Base-by-base conservation (phyloP, 805 yeast genomes). In the Pichia thaimueangensis region DNA sequence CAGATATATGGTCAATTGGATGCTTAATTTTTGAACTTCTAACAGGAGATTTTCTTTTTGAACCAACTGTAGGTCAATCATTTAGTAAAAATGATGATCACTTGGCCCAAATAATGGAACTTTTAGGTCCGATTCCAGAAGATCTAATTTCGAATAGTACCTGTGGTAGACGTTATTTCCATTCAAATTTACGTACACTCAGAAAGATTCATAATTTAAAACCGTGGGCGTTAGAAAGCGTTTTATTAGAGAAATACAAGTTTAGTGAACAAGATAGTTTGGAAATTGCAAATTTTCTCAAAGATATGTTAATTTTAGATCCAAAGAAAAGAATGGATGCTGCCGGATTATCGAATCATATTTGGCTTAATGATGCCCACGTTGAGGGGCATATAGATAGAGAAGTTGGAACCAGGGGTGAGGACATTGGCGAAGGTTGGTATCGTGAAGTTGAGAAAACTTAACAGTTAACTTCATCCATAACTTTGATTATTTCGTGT, bases 1-100 rank as follows among this genome's bases (percentile, higher is more conserved):
- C 94, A 1, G 98, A 93, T 63, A 74, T 91, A 37, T 93, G 98
- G 98, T 85, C 96, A n/a, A 70, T 85, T 54, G 97, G 95, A 0
- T 89, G 97, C 64, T 65, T 93, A 55, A 70, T 85, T 1, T 93
- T 93, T 64, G 98, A 93, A 65, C 70, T 93, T 20, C 63, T 91
- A 34, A 91, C 98, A 0, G 97, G 97, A 3, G 97, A 91, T 62
- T 89, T 89, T 56, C 63, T 93, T 38, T 93, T 91, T 61, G 97
- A 91, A 60, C 98, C 98, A 5, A 76, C 79, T 40, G 77, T 77
- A 47, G 88, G 89, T 1, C 76, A 74, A 42, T 69, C 83, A 5
- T 91, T 86, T 63, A 60, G 80, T 37, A 89, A 89, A 56, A 96
- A 89, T 61, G 97, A 91, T 57, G 98, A 93, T 60, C 98, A 93